Percentiles rank a stretch among this genome's conserved stretches.
Conservation (phyloP, 805 yeast species). For the Pichia membranifaciens region DNA sequence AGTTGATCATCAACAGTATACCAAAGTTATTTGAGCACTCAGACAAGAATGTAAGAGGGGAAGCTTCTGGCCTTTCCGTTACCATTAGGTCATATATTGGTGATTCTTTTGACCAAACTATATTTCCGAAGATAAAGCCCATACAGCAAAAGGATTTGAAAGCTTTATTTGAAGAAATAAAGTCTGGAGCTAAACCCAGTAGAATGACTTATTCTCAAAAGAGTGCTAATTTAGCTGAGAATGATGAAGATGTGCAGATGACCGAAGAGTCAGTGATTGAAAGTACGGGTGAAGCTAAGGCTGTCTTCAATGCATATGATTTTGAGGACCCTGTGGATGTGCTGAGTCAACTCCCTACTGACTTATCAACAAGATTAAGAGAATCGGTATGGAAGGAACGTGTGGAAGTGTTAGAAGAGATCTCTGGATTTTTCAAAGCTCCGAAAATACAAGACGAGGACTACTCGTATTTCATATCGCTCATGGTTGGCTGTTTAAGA, state of each 20-base stretch:
- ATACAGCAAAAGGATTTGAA: constrained; percentile 84
- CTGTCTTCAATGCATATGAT: constrained; percentile 57
- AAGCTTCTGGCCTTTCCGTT: constrained; percentile 62
- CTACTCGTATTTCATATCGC: constrained; percentile 55
- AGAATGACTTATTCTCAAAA: constrained; percentile 44
- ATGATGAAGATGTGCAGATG: constrained; percentile 37
- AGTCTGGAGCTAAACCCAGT: constrained; percentile 41
- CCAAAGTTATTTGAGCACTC: constrained; percentile 77
- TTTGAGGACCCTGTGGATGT: constrained; percentile 66
- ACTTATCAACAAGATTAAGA: constrained; percentile 47
- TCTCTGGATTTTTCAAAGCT: constrained; percentile 44
- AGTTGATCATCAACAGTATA: constrained; percentile 48
- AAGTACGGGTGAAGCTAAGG: constrained; percentile 20
- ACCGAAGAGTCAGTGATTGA: constrained; percentile 16
- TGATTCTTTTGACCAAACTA: constrained; percentile 45
- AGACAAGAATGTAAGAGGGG: constrained; percentile 79
- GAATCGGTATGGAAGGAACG: constrained; percentile 89
- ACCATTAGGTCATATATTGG: constrained; percentile 75
- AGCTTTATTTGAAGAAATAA: constrained; percentile 54
- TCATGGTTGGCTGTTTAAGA: constrained; percentile 65
- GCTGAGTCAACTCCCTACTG: constrained; percentile 57
- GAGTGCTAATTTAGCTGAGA: constrained; percentile 13
- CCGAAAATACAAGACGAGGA: constrained; percentile 54
- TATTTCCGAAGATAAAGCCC: constrained; percentile 75
- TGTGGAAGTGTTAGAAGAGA: constrained; percentile 73